Percentiles rank a stretch among this genome's conserved stretches.
phyloP scores from a whole-genome alignment of 2,329 filamentous ascomycete genomes.

The Penicillium sp. region DNA sequence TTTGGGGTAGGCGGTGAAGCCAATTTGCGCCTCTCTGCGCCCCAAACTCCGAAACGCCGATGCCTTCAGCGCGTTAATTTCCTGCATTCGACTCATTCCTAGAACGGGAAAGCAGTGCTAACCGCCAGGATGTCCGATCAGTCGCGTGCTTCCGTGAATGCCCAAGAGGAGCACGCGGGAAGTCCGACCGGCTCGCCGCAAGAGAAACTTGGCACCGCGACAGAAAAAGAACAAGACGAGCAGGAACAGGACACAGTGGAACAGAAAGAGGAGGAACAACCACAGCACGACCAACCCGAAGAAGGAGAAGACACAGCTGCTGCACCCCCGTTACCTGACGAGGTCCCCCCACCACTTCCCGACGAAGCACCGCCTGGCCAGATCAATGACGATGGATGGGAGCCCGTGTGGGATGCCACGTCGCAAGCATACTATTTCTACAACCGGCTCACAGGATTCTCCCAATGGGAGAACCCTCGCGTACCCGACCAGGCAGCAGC shows the following conservation, averaged over 20 bases:
- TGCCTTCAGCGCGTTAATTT: conserved; percentile 1
- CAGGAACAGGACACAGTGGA: conserved; percentile 47
- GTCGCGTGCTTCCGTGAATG: background rate
- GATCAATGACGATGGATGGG: conserved; percentile 69
- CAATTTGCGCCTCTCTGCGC: background rate
- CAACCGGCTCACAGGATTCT: conserved; percentile 72
- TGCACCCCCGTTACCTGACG: conserved; percentile 43
- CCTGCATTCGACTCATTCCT: background rate
- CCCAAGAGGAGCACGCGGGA: conserved; percentile 74
- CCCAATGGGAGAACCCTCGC: conserved; percentile 86
- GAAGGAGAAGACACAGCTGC: conserved; percentile 25
- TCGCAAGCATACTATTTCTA: conserved; percentile 76
- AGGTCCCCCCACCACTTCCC: conserved; percentile 52
- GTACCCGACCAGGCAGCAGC: conserved; percentile 53
- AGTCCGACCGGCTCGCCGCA: conserved; percentile 87
- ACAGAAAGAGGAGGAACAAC: conserved; percentile 22
- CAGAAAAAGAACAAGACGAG: conserved; percentile 15
- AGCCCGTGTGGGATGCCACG: conserved; percentile 70
- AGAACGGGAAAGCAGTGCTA: conserved; percentile 1
- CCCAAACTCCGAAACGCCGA: background rate
- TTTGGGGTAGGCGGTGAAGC: conserved; percentile 2
- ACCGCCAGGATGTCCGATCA: conserved; percentile 14
- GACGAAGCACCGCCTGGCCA: conserved; percentile 51
- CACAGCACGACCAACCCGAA: conserved; percentile 14
- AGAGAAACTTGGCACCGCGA: conserved; percentile 23